These are phyloP conservation scores for Ephemerocybe angulata DNA, from an alignment of 768 basidiomycete genomes.

Conservation along the genomic window DNA sequence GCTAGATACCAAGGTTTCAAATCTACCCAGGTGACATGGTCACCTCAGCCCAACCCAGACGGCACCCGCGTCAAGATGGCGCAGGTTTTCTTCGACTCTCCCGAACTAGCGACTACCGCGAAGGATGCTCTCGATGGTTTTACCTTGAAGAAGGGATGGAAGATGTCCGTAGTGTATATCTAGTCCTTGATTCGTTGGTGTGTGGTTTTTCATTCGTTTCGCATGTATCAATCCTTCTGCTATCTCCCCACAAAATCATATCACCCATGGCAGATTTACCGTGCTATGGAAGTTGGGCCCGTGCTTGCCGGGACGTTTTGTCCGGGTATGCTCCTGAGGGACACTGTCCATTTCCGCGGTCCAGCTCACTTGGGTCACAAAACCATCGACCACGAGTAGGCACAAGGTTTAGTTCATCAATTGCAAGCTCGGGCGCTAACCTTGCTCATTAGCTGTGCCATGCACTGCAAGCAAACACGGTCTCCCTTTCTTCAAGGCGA, in stretches of 20 bases:
- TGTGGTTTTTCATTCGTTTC: constrained; percentile 16
- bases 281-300: too few relatives aligned
- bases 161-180: constrained; percentile 76
- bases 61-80: constrained; percentile 76
- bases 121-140: constrained; percentile 84
- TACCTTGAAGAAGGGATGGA: constrained; percentile 80
- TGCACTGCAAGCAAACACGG: too few relatives aligned
- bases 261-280: not conserved
- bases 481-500: too few relatives aligned
- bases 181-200: constrained; percentile 20
- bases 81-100: constrained; percentile 71
- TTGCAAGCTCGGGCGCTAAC: too few relatives aligned
- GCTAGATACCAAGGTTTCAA: constrained; percentile 81
- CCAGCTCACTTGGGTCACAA: too few relatives aligned
- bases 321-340: too few relatives aligned
- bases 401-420: too few relatives aligned
- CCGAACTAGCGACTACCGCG: constrained; percentile 71
- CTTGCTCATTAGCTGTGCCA: too few relatives aligned
- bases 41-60: constrained; percentile 62
- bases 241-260: constrained; percentile 8
- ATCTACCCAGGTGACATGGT: constrained; percentile 62
- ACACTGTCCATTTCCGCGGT: too few relatives aligned
- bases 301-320: too few relatives aligned
- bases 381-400: too few relatives aligned
- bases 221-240: constrained; percentile 17